Evolutionary conservation across 2,329 filamentous ascomycete genomes (phyloP), one percentile per base, ranked within the genome.

Genomic region (Cercospora zeae-maydis): DNA sequence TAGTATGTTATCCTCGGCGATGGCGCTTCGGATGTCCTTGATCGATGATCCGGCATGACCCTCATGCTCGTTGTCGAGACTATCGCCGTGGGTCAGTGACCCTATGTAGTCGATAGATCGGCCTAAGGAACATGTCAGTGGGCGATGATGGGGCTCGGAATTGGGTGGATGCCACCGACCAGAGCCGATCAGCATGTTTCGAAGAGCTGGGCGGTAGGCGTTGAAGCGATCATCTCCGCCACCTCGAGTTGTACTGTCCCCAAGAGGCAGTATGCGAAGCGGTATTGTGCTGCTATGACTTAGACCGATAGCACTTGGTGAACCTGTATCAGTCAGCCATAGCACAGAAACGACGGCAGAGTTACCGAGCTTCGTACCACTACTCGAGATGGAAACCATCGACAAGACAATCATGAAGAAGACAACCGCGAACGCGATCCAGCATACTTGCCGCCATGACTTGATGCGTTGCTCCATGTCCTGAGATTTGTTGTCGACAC

Each of bases 21-120:
- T 52, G 9, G 56, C 36, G 5, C 31, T 34, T 30, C 57, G 57
- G 10, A 66, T 61, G 37, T 65, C 45, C 13, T 58, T 63, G 59
- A 66, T 65, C 8, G 47, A 33, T n/a, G 37, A 36, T 2, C 59
- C 60, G 3, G 55, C 63, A 31, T 62, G 57, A 0, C 63, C 65
- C 56, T 66, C 65, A 45, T 66, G 59, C 6, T 63, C 47, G 24
- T 62, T 62, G 36, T 66, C 63, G 19, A 63, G 61, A 34, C 57
- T 59, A 13, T 66, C 58, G 19, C 62, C 63, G 11, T 63, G 57
- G 3, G n/a, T 55, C 11, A 55, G 45, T 11, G 58, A 54, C 36
- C 63, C 63, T 24, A 66, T 63, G 61, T 58, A 66, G 27, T 66
- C 53, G 6, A 63, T 39, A 13, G 57, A 37, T 16, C 47, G 57